Evolutionary conservation across 169 alveolate species (phyloP).

Genomic region (Plasmodium cynomolgi): DNA sequence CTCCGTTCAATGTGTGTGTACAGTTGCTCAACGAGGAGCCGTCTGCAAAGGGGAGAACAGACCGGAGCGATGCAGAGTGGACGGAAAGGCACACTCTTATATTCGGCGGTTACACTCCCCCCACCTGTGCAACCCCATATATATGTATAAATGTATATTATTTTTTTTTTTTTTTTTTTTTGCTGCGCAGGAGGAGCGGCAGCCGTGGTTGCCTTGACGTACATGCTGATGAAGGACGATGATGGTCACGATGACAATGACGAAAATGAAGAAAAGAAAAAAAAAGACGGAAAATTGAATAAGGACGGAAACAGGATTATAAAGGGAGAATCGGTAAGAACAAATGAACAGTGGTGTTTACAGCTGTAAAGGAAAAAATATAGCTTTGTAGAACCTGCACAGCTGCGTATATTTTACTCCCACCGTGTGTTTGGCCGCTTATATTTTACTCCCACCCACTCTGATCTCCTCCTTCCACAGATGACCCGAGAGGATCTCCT

Average conservation of each 20-base stretch:
- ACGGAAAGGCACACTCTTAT: background rate
- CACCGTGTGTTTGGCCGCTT: background rate
- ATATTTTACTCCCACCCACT: background rate
- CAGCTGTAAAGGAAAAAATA: background rate
- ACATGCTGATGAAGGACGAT: conserved; percentile 78
- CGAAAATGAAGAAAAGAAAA: conserved; percentile 39
- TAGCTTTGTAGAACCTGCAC: background rate
- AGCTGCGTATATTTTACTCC: background rate
- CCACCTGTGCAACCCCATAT: background rate
- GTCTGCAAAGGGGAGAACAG: background rate
- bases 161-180: background rate
- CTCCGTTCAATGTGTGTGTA: background rate
- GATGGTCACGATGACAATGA: conserved; percentile 68
- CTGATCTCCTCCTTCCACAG: conserved; percentile 4
- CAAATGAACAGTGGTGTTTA: background rate
- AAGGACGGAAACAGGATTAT: conserved; percentile 32
- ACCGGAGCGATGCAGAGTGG: background rate
- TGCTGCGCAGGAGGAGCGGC: conserved; percentile 78
- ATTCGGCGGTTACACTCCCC: background rate
- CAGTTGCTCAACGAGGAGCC: background rate
- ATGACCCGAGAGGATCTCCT: conserved; percentile 79
- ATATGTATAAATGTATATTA: background rate
- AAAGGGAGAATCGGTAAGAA: conserved; percentile 69
- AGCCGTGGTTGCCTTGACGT: conserved; percentile 80
- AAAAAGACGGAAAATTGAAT: conserved; percentile 22